phyloP scores from a whole-genome alignment of 805 yeast species.

The Saccharomyces cerevisiae region DNA sequence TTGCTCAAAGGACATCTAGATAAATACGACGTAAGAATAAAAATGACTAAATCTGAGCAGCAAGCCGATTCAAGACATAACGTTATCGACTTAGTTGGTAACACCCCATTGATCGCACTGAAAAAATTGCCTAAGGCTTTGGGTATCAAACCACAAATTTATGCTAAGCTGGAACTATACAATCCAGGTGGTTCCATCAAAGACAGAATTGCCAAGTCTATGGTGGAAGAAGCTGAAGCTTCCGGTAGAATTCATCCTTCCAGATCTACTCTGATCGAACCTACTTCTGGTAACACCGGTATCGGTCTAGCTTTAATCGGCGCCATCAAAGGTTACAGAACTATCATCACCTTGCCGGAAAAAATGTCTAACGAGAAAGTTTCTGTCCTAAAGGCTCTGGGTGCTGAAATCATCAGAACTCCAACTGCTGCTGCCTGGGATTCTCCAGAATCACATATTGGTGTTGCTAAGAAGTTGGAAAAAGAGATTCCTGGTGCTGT shows the following conservation, averaged over 20 bases:
- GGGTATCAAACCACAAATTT: constrained; percentile 63
- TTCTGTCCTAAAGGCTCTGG: constrained; percentile 77
- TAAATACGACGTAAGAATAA: neutral
- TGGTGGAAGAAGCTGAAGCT: constrained; percentile 80
- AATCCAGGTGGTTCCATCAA: constrained; percentile 88
- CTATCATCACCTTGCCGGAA: constrained; percentile 82
- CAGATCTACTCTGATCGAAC: constrained; percentile 67
- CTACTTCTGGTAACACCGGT: constrained; percentile 88
- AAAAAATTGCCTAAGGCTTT: constrained; percentile 68
- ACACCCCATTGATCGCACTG: constrained; percentile 71
- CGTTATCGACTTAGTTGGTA: constrained; percentile 71
- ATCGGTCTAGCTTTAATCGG: constrained; percentile 82
- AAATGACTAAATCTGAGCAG: neutral
- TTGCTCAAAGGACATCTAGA: neutral
- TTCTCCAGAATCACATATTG: constrained; percentile 84
- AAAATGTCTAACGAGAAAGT: constrained; percentile 90
- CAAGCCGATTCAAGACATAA: constrained; percentile 28
- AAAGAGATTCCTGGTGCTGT: constrained; percentile 79
- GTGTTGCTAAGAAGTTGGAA: constrained; percentile 74
- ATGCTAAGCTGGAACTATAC: constrained; percentile 73
- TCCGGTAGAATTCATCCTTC: constrained; percentile 78
- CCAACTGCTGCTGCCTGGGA: constrained; percentile 93
- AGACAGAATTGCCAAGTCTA: constrained; percentile 79
- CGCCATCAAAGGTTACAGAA: constrained; percentile 79
- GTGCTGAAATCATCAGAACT: constrained; percentile 85